Base-by-base conservation (phyloP, 805 yeast species). In the Hyphopichia homilentoma region DNA sequence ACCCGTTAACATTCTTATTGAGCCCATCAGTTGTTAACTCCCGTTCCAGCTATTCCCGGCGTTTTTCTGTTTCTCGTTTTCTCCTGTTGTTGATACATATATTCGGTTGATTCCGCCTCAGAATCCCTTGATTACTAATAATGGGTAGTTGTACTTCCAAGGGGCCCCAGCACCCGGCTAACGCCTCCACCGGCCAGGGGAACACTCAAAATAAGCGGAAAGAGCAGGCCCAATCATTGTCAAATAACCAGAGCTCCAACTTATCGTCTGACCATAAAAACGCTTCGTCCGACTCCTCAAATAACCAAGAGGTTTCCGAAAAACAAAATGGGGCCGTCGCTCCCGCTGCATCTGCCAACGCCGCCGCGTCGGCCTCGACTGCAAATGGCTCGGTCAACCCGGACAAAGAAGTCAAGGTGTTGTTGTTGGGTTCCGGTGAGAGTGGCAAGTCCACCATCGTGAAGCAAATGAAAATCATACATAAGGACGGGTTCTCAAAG, bases 351-450 rank as follows among this genome's bases (percentile, higher is more conserved):
- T n/a, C 13, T 7, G 27, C n/a, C n/a, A 25, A 25, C 27, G 14
- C 19, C 4, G 25, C 18, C 25, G n/a, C n/a, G n/a, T n/a, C n/a
- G n/a, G n/a, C n/a, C n/a, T n/a, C n/a, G n/a, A 16, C 20, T 9
- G 23, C 27, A 4, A 22, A 21, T 18, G 32, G 21, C 6, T 14
- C 13, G 5, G 16, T 31, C 25, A 19, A 18, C 14, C 16, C 33
- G 4, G 52, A 44, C 16, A 53, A 70, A 40, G 84, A 77, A 37
- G 77, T 80, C 33, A 88, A 88, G 54, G 79, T 89, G 29, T 65
- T 89, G 22, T 65, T 89, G 21, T 59, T 84, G 30, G 93, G 98
- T 4, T 84, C 96, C 0, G 98, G 97, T 11, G 94, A 84, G 50
- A 70, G 81, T 40, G 94, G 94, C 4, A 84, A 84, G 50, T 79